phyloP scores from a whole-genome alignment of 1,139 yeast genomes.

The Candida sp. region DNA sequence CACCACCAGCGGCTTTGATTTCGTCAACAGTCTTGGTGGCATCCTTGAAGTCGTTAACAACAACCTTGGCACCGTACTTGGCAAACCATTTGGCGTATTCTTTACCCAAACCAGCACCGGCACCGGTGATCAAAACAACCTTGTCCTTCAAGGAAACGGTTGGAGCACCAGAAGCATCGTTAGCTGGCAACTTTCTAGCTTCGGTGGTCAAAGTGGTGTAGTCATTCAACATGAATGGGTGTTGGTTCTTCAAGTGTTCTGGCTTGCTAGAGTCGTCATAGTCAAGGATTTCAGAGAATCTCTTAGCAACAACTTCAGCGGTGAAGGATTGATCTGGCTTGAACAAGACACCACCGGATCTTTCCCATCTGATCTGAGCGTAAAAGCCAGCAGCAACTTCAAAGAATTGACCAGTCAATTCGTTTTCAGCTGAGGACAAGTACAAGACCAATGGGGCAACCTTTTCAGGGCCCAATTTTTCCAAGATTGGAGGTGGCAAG shows the following conservation, averaged over 20 bases:
- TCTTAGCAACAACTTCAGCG: constrained; percentile 81
- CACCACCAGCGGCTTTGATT: constrained; percentile 76
- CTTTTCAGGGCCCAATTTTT: constrained; percentile 83
- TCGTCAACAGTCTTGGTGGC: constrained; percentile 80
- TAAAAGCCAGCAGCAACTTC: constrained; percentile 96
- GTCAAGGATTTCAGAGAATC: constrained; percentile 66
- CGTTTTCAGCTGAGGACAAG: constrained; percentile 70
- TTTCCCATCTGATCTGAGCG: constrained; percentile 95
- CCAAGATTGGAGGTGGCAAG: constrained; percentile 84
- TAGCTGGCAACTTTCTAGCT: constrained; percentile 57
- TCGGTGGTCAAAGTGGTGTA: constrained; percentile 57
- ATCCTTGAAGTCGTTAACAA: constrained; percentile 87
- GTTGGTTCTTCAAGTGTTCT: constrained; percentile 56
- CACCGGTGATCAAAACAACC: constrained; percentile 94
- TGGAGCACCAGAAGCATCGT: constrained; percentile 58
- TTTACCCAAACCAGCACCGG: constrained; percentile 95
- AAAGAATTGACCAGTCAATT: constrained; percentile 71
- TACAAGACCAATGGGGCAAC: constrained; percentile 90
- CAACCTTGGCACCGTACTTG: constrained; percentile 93
- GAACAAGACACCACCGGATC: constrained; percentile 85
- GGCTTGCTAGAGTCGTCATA: constrained; percentile 61
- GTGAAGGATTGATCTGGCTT: constrained; percentile 80
- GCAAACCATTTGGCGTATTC: constrained; percentile 89
- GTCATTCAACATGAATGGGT: constrained; percentile 69
- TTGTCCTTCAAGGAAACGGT: constrained; percentile 68